phyloP scores from a whole-genome alignment of 139 green algal genomes.

The Spirogloea muscicola region DNA sequence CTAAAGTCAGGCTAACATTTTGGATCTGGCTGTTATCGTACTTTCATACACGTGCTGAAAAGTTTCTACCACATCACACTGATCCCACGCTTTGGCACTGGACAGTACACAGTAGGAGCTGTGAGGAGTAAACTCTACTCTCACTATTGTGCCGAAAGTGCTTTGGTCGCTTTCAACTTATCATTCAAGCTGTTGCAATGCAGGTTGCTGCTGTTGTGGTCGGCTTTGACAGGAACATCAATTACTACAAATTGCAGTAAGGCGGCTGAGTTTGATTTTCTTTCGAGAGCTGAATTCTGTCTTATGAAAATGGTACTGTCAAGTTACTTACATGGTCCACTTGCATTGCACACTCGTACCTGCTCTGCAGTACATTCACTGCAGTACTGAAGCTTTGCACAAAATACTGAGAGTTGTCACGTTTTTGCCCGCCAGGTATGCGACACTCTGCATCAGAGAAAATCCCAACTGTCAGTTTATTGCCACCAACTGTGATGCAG shows the following conservation, averaged over 20 bases:
- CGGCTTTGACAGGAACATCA: constrained; percentile 94
- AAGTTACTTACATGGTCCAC: constrained; percentile 3
- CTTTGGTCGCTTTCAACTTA: too few relatives aligned
- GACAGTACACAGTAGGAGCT: background rate
- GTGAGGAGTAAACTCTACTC: background rate
- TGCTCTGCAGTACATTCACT: background rate
- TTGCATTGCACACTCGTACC: background rate
- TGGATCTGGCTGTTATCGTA: background rate
- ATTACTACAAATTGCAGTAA: constrained; percentile 98
- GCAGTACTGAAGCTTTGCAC: background rate
- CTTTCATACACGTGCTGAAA: too few relatives aligned
- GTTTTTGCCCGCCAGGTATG: constrained; percentile 54
- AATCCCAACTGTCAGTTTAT: constrained; percentile 98
- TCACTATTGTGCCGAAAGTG: background rate
- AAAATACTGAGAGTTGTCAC: background rate
- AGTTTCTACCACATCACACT: background rate
- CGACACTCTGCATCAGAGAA: constrained; percentile 95
- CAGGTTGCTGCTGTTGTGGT: constrained; percentile 91
- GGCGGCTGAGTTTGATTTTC: background rate
- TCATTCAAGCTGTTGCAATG: background rate
- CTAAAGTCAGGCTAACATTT: background rate
- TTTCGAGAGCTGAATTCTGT: constrained; percentile 14
- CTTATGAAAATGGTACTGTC: constrained; percentile 6
- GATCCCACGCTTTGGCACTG: background rate
- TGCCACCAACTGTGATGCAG: constrained; percentile 94